Conservation (phyloP, 2,329 filamentous ascomycete species). For the Xylaria sp. region DNA sequence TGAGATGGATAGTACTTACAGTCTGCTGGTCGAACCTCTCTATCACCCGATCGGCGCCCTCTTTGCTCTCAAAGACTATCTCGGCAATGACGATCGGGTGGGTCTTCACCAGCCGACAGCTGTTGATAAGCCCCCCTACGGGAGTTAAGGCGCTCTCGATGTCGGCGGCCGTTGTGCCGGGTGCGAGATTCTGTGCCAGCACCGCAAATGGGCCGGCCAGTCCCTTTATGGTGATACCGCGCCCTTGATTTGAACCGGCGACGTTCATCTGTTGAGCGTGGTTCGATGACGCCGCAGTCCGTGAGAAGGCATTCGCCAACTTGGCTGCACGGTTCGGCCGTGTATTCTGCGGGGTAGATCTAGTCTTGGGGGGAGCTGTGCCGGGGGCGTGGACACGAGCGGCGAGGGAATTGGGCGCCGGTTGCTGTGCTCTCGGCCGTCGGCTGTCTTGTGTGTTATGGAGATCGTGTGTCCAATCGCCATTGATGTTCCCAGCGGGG, state of each 20-base stretch:
- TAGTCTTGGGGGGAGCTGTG: constrained; percentile 43
- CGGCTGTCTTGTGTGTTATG: constrained; percentile 60
- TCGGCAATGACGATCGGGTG: constrained; percentile 80
- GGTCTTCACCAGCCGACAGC: constrained; percentile 74
- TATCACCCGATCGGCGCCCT: constrained; percentile 79
- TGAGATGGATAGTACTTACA: constrained; percentile 57
- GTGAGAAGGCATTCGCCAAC: constrained; percentile 58
- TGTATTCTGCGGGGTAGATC: constrained; percentile 35
- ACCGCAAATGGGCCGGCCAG: constrained; percentile 76
- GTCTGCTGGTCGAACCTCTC: constrained; percentile 81
- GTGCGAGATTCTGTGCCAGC: constrained; percentile 83
- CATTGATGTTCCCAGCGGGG: constrained; percentile 67
- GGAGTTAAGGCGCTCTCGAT: constrained; percentile 85
- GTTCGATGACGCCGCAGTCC: constrained; percentile 52
- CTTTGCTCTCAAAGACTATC: constrained; percentile 76
- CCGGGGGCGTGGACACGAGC: constrained; percentile 58
- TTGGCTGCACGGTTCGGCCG: constrained; percentile 50
- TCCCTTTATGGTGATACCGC: constrained; percentile 77
- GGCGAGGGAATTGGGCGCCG: constrained; percentile 55
- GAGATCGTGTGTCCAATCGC: constrained; percentile 78
- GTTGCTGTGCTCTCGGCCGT: constrained; percentile 54
- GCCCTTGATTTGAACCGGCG: constrained; percentile 40
- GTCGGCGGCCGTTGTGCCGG: constrained; percentile 82
- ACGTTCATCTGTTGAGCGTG: constrained; percentile 52
- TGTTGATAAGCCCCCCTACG: constrained; percentile 73